These are phyloP conservation scores for Pezicula radicicola DNA, from an alignment of 2,329 filamentous ascomycete genomes.

Conservation along the genomic window DNA sequence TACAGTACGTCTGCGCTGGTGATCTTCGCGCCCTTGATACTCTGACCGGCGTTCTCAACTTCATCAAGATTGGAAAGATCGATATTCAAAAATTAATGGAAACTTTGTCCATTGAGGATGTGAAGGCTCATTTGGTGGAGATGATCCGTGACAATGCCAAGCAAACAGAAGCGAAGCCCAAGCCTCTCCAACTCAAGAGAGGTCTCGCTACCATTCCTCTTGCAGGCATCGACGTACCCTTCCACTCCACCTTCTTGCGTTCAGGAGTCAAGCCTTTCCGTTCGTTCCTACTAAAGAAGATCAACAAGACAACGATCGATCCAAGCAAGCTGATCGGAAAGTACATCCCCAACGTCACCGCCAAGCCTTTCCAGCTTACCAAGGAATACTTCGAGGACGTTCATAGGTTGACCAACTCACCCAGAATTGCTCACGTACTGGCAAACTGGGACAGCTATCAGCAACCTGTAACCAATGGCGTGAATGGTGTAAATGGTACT, in stretches of 20 bases:
- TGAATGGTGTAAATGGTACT: constrained; percentile 17
- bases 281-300: constrained; percentile 98
- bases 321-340: constrained; percentile 95
- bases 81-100: constrained; percentile 93
- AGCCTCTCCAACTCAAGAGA: constrained; percentile 84
- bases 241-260: constrained; percentile 97
- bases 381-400: constrained; percentile 99
- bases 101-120: constrained; percentile 81
- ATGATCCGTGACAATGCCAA: constrained; percentile 89
- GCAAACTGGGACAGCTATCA: constrained; percentile 34
- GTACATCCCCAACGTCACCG: constrained; percentile 98
- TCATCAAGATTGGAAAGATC: constrained; percentile 93
- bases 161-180: constrained; percentile 84
- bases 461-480: constrained; percentile 23
- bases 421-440: constrained; percentile 30
- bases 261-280: constrained; percentile 99
- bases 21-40: constrained; percentile 70
- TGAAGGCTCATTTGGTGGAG: constrained; percentile 83
- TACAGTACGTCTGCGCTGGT: constrained; percentile 72
- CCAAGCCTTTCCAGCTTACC: constrained; percentile 89
- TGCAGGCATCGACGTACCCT: constrained; percentile 95
- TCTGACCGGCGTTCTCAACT: constrained; percentile 73
- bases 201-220: constrained; percentile 97
- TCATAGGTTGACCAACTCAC: constrained; percentile 79
- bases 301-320: constrained; percentile 98